These are phyloP conservation scores for Dianthus caryophyllus DNA, from an alignment of 148 eudicot species.

Conservation along the genomic window DNA sequence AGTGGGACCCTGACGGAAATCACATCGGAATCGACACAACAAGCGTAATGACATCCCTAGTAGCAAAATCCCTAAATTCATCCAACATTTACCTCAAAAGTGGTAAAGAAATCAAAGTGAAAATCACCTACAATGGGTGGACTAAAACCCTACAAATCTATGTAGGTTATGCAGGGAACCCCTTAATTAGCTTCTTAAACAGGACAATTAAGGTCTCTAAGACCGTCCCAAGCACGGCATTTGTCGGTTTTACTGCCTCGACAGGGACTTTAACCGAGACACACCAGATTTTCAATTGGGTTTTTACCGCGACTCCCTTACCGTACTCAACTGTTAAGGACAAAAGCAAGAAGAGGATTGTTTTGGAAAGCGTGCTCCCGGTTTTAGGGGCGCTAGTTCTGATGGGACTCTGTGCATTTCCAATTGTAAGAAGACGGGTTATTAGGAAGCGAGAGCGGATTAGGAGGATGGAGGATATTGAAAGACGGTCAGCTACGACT, in stretches of 20 bases:
- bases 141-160: slow-evolving; percentile 36
- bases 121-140: slow-evolving; percentile 49
- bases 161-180: slow-evolving; percentile 39
- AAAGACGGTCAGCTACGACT: slow-evolving; percentile 39
- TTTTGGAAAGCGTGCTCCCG: slow-evolving; percentile 32
- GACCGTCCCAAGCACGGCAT: slow-evolving; percentile 37
- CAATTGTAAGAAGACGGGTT: slow-evolving; percentile 18
- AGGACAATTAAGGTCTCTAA: slow-evolving; percentile 33
- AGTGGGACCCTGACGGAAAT: slow-evolving; percentile 52
- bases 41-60: slow-evolving; percentile 36
- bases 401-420: slow-evolving; percentile 21
- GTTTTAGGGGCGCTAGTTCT: slow-evolving; percentile 23
- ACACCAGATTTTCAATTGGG: slow-evolving; percentile 62
- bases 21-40: slow-evolving; percentile 54
- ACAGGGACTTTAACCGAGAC: slow-evolving; percentile 52
- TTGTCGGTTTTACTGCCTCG: slow-evolving; percentile 61
- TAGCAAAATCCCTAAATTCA: slow-evolving; percentile 29
- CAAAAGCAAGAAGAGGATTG: slow-evolving; percentile 15
- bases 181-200: slow-evolving; percentile 37
- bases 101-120: slow-evolving; percentile 42
- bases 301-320: slow-evolving; percentile 40
- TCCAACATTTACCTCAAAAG: slow-evolving; percentile 47
- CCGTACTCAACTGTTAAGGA: slow-evolving; percentile 37
- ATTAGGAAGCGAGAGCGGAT: slow-evolving; percentile 19
- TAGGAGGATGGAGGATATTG: slow-evolving; percentile 41